Evolutionary conservation across 1,139 yeast species (phyloP), one percentile per base, ranked within the genome.

Genomic region (Diutina rugosa): DNA sequence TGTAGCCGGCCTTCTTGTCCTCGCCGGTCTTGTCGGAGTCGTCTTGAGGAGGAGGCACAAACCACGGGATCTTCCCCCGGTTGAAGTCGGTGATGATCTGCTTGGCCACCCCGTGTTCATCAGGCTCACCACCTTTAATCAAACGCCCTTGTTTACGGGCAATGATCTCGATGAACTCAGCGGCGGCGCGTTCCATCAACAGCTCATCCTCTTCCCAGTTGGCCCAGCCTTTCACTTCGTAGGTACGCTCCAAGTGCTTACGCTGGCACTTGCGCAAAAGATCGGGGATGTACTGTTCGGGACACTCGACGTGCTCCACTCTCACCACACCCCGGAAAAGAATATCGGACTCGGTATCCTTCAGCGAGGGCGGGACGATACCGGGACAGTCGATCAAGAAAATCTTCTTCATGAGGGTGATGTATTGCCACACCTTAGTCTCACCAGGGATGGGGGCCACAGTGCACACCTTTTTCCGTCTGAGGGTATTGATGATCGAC

Each of bases 371-470:
- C 8, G 99, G 99, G 6, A 95, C 99, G 67, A 93, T 91, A 72
- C 99, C 99, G 2, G 99, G 99, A 76, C 99, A 93, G 72, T 93
- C 99, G 66, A 93, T 93, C 65, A 93, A 77, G 72, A 90, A 93
- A 57, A 93, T 93, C 63, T 91, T 81, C 77, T 91, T 90, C 97
- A 93, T 93, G 66, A 93, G 78, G 2, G 99, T 91, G 65, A 93
- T 90, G 73, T 93, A 93, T 76, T 93, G 99, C 99, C 99, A 93
- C 52, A 93, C 98, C 72, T 93, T 93, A 54, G 99, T 93, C 69
- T 93, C 99, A 68, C 99, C 99, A 38, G 99, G 99, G 64, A 93
- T 90, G 55, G 99, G 99, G 1, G 99, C 99, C 55, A 93, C 98
- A 55, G 81, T 85, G 74, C 99, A 95, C 53, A 93, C 99, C 75